Evolutionary conservation across 306 rosid species (phyloP), one percentile per base, ranked within the genome.

Genomic region (Glycine latifolia): DNA sequence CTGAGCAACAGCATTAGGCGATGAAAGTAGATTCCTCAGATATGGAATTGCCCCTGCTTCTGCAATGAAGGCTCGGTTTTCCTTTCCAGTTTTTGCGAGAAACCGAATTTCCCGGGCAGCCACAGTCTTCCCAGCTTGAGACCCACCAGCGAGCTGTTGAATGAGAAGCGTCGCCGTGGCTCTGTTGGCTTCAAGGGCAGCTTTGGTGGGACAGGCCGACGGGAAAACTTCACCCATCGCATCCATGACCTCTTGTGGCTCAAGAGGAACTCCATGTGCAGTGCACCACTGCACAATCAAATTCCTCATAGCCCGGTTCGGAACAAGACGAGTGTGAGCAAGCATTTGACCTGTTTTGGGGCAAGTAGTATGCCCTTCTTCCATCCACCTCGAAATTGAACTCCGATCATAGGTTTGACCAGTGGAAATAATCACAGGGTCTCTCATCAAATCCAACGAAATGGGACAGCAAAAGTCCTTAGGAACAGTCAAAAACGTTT

Each of bases 291-390:
- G 97, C 86, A 87, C 79, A 70, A 95, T 93, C 92, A 95, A 83
- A 86, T 87, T 93, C 90, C 94, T 87, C 79, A 95, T 78, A 6
- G 99, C 97, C 1, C 91, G 92, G 68, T 95, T 95, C 0, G 97
- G 91, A 71, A 89, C 92, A 4, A 93, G 94, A n/a, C 88, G 87
- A 3, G 82, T 90, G 81, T 90, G 84, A 20, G 83, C 81, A 60
- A 95, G 94, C 89, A 93, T 86, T 85, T 93, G 99, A n/a, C 99
- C 99, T 0, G 99, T 90, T 69, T 95, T 95, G 0, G 99, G 99
- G 65, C 99, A 95, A 81, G 85, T 89, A 56, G 91, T 91, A 82
- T 95, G 97, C 76, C 99, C 97, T 82, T 93, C 99, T 74, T 93
- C 97, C 92, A 91, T 71, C 99, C 99, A 95, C 90, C 99, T 83